These are phyloP conservation scores for Tetradesmus obliquus DNA, from an alignment of 139 green algal species.

Conservation along the genomic window DNA sequence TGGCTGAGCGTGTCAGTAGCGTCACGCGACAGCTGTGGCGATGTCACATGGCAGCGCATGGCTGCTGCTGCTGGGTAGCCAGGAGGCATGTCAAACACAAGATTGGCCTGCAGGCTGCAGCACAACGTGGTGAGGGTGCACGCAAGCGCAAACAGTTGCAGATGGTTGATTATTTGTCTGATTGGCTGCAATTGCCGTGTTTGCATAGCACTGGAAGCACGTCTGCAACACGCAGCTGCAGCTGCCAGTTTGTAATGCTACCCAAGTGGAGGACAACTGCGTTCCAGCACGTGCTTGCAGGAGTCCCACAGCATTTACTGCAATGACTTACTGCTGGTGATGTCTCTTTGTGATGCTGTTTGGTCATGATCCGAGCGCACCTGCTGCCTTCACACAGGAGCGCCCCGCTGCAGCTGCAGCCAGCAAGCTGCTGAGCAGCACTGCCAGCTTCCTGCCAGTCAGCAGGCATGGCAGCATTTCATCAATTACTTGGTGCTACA, in stretches of 20 bases:
- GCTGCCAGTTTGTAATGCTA: too few relatives aligned
- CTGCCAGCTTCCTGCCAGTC: neutral
- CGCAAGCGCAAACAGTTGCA: too few relatives aligned
- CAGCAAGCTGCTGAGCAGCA: neutral
- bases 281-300: too few relatives aligned
- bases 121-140: neutral
- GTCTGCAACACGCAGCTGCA: too few relatives aligned
- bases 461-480: neutral
- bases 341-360: too few relatives aligned
- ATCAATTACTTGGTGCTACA: too few relatives aligned
- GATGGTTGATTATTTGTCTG: too few relatives aligned
- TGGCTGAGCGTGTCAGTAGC: neutral
- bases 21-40: neutral
- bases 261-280: too few relatives aligned
- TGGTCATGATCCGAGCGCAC: neutral
- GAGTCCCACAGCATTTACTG: too few relatives aligned
- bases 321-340: too few relatives aligned
- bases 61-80: constrained; percentile 8
- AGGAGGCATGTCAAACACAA: neutral
- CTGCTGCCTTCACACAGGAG: neutral
- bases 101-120: neutral
- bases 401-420: neutral
- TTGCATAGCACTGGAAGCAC: too few relatives aligned
- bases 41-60: neutral
- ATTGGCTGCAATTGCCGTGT: too few relatives aligned